phyloP scores from a whole-genome alignment of 495 filamentous ascomycete genomes.

The Aspergillus affinis region DNA sequence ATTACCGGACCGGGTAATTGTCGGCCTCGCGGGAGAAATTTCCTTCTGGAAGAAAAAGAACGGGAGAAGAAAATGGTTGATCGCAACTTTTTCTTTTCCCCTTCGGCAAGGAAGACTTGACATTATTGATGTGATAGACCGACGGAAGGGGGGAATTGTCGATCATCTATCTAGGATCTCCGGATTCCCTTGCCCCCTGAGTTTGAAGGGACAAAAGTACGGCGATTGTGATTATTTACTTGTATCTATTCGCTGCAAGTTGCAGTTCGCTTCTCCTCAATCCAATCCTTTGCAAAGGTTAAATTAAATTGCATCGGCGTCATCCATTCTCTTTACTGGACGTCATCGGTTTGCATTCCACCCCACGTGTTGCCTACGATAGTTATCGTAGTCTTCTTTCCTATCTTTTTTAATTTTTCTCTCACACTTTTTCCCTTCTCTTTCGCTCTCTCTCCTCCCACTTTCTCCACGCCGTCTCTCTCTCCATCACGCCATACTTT shows the following conservation, averaged over 20 bases:
- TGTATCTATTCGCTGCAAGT: too few relatives aligned
- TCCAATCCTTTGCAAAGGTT: neutral
- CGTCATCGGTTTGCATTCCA: constrained; percentile 4
- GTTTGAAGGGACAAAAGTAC: constrained; percentile 1
- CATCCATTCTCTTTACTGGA: constrained; percentile 17
- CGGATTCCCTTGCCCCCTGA: neutral
- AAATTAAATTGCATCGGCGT: constrained; percentile 7
- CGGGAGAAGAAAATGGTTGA: neutral
- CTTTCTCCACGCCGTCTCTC: constrained; percentile 8
- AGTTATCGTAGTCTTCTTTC: constrained; percentile 5
- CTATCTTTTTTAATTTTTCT: constrained; percentile 6
- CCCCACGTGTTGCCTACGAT: constrained; percentile 2
- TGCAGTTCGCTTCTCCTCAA: neutral
- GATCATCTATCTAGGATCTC: constrained; percentile 5
- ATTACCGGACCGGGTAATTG: constrained; percentile 17
- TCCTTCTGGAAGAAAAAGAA: constrained; percentile 6
- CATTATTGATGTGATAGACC: constrained; percentile 1
- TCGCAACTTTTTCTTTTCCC: neutral
- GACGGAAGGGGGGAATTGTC: neutral
- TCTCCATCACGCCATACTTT: constrained; percentile 13
- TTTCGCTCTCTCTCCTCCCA: neutral
- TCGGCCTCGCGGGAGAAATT: constrained; percentile 4
- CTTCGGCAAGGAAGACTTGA: neutral
- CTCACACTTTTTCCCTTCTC: constrained; percentile 8
- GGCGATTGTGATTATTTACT: neutral